Evolutionary conservation across 1,284 basidiomycete genomes (phyloP).

Genomic region (Ustilago sp.): DNA sequence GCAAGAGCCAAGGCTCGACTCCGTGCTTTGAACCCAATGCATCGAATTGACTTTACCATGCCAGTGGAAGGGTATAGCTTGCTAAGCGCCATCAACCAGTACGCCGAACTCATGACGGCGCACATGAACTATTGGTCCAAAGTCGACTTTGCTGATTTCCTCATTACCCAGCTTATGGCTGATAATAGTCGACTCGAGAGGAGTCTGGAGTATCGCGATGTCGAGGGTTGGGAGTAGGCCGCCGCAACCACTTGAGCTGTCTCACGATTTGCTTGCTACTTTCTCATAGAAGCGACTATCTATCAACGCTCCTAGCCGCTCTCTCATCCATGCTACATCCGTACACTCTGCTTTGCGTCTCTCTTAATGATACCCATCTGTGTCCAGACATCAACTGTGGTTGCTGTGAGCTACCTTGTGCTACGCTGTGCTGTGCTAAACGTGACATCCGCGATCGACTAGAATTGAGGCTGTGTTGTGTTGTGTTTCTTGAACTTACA

Average conservation of each 20-base stretch:
- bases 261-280: background rate
- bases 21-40: constrained; percentile 48
- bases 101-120: constrained; percentile 59
- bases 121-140: constrained; percentile 66
- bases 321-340: no score
- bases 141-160: constrained; percentile 59
- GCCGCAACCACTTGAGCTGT: no score
- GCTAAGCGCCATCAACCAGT: constrained; percentile 54
- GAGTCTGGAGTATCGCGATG: constrained; percentile 38
- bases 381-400: no score
- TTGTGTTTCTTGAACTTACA: background rate
- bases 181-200: constrained; percentile 39
- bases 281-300: no score
- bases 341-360: background rate
- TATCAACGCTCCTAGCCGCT: no score
- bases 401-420: background rate
- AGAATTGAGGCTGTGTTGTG: constrained; percentile 2
- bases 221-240: constrained; percentile 45
- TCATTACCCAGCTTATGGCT: constrained; percentile 60
- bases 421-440: background rate
- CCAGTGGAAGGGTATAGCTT: constrained; percentile 51
- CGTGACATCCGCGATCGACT: background rate
- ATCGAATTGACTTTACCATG: constrained; percentile 54
- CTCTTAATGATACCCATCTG: background rate
- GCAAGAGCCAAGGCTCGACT: constrained; percentile 39